phyloP scores from a whole-genome alignment of 2,329 filamentous ascomycete genomes.

The Botryotinia calthae region DNA sequence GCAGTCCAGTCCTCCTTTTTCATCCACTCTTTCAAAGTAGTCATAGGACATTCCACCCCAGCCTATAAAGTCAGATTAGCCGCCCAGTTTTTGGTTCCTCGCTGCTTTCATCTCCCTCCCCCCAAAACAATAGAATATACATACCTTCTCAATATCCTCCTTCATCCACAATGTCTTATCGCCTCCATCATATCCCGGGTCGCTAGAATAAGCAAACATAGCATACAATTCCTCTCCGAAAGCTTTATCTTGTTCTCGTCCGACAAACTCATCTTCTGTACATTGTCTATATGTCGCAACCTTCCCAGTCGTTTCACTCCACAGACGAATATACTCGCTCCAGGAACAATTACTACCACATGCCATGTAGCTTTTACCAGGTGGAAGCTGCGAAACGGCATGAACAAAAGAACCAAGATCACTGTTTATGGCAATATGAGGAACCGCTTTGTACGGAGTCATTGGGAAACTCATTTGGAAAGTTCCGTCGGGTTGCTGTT shows the following conservation, averaged over 20 bases:
- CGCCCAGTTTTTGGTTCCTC: not conserved
- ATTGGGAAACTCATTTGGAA: conserved; percentile 50
- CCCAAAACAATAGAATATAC: not conserved
- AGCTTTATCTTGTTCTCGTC: conserved; percentile 31
- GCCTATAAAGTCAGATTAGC: not conserved
- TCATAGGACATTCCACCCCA: conserved; percentile 19
- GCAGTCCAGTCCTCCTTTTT: not conserved
- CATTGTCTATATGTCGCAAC: conserved; percentile 23
- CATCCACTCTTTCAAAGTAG: conserved; percentile 1
- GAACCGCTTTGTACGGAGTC: conserved; percentile 40
- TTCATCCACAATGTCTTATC: conserved; percentile 35
- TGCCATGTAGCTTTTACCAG: conserved; percentile 30
- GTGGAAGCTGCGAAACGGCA: conserved; percentile 32
- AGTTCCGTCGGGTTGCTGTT: conserved; percentile 43
- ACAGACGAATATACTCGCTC: conserved; percentile 26
- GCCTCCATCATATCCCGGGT: conserved; percentile 41
- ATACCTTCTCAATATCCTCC: conserved; percentile 24
- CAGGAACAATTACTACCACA: conserved; percentile 25
- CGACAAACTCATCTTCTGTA: conserved; percentile 35
- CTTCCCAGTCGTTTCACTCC: conserved; percentile 25
- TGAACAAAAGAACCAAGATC: conserved; percentile 42
- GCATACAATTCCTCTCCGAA: conserved; percentile 37
- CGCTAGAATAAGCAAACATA: conserved; percentile 34
- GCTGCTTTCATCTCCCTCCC: not conserved
- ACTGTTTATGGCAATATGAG: conserved; percentile 44